phyloP scores from a whole-genome alignment of 345 rosid species.

The Abelmoschus esculentus region DNA sequence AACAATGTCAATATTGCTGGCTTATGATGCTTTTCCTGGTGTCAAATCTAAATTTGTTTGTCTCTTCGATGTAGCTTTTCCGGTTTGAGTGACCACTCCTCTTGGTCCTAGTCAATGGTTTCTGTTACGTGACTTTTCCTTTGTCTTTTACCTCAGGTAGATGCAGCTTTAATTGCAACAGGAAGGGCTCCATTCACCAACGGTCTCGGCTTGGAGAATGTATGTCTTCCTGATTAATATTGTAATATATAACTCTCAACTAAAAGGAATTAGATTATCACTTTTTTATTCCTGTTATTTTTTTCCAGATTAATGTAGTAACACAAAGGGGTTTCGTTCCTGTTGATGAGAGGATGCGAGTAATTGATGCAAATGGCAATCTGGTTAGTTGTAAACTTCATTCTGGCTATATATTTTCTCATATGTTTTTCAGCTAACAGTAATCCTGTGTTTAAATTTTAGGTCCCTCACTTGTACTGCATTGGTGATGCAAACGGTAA shows the following conservation, averaged over 20 bases:
- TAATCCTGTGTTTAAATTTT: conserved; percentile 14
- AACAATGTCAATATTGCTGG: not conserved
- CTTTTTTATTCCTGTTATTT: not conserved
- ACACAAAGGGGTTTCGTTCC: conserved; percentile 92
- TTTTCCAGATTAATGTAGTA: conserved; percentile 67
- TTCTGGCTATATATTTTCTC: not conserved
- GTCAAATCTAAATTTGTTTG: not conserved
- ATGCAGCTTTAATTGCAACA: conserved; percentile 96
- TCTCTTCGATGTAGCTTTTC: not conserved
- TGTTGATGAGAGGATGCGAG: conserved; percentile 85
- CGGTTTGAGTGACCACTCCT: no score
- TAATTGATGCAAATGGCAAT: conserved; percentile 70
- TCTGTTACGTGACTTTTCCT: not conserved
- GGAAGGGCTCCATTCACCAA: conserved; percentile 99
- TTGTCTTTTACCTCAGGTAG: conserved; percentile 46
- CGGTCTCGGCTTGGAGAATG: conserved; percentile 96
- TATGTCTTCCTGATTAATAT: conserved; percentile 24
- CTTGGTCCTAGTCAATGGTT: not conserved
- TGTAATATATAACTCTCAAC: not conserved
- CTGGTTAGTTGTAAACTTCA: conserved; percentile 39
- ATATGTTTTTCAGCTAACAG: not conserved
- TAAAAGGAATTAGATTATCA: not conserved
- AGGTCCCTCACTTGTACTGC: conserved; percentile 91
- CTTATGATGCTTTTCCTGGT: not conserved
- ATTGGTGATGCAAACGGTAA: conserved; percentile 98